Conservation (phyloP, 768 basidiomycete species). For the Asterophora lycoperdoides region DNA sequence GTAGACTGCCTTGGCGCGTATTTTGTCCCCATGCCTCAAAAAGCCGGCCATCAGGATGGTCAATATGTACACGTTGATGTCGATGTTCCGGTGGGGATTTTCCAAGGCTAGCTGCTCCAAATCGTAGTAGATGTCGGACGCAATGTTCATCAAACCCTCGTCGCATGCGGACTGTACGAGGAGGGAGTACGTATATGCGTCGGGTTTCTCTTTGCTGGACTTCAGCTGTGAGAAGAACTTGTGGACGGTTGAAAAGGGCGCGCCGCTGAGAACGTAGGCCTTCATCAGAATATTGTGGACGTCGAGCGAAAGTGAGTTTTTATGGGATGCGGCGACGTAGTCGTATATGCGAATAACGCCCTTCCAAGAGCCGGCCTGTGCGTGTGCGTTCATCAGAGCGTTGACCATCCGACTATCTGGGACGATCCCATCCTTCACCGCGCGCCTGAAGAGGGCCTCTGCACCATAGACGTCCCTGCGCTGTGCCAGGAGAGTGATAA, state of each 20-base stretch:
- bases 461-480: conserved; percentile 61
- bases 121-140: conserved; percentile 60
- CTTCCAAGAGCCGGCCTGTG: conserved; percentile 75
- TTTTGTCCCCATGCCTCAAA: conserved; percentile 49
- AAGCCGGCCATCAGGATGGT: conserved; percentile 76
- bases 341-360: conserved; percentile 71
- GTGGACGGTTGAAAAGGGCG: conserved; percentile 65
- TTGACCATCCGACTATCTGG: conserved; percentile 66
- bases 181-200: conserved; percentile 62
- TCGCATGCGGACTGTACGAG: conserved; percentile 83
- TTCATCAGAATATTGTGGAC: conserved; percentile 78
- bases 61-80: conserved; percentile 55
- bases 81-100: conserved; percentile 33
- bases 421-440: conserved; percentile 53
- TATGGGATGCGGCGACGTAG: conserved; percentile 39
- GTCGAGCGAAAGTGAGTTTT: conserved; percentile 46
- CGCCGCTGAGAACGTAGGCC: conserved; percentile 76
- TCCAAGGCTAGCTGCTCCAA: conserved; percentile 48
- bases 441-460: conserved; percentile 61
- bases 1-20: conserved; percentile 59
- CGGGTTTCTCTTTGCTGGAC: conserved; percentile 48
- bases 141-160: conserved; percentile 56
- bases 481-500: conserved; percentile 63
- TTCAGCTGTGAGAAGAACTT: conserved; percentile 56
- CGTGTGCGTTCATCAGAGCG: conserved; percentile 77